Conservation (phyloP, 106 monocot species). For the Phalaenopsis equestris region DNA sequence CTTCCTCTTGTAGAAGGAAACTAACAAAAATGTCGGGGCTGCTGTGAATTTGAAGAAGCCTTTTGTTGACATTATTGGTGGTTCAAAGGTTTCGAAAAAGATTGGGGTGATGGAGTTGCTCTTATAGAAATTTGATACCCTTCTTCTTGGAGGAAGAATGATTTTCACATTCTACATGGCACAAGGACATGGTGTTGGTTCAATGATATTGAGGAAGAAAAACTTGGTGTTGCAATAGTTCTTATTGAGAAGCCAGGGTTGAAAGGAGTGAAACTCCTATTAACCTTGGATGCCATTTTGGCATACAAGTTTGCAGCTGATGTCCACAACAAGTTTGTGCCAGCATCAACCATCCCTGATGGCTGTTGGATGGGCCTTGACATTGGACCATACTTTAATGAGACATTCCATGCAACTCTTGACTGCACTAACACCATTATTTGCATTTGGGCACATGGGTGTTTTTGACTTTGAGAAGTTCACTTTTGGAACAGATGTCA, state of each 20-base stretch:
- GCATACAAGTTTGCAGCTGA: constrained; percentile 73
- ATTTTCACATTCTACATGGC: constrained; percentile 77
- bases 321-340: constrained; percentile 63
- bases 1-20: constrained; percentile 78
- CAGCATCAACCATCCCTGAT: constrained; percentile 50
- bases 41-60: constrained; percentile 56
- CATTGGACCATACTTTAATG: constrained; percentile 53
- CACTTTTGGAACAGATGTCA: constrained; percentile 48
- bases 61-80: constrained; percentile 74
- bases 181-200: constrained; percentile 50
- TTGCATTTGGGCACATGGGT: constrained; percentile 66
- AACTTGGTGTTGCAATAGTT: constrained; percentile 51
- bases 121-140: constrained; percentile 53
- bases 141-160: constrained; percentile 68
- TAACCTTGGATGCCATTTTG: constrained; percentile 52
- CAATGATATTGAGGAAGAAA: constrained; percentile 63
- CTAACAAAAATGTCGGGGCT: constrained; percentile 68
- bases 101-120: constrained; percentile 68
- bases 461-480: constrained; percentile 71
- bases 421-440: constrained; percentile 36
- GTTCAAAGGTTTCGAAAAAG: constrained; percentile 62
- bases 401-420: constrained; percentile 37
- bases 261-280: constrained; percentile 47
- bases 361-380: constrained; percentile 79
- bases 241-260: constrained; percentile 61